Evolutionary conservation across 345 rosid genomes (phyloP), one percentile per base, ranked within the genome.

Genomic region (Populus tremula): DNA sequence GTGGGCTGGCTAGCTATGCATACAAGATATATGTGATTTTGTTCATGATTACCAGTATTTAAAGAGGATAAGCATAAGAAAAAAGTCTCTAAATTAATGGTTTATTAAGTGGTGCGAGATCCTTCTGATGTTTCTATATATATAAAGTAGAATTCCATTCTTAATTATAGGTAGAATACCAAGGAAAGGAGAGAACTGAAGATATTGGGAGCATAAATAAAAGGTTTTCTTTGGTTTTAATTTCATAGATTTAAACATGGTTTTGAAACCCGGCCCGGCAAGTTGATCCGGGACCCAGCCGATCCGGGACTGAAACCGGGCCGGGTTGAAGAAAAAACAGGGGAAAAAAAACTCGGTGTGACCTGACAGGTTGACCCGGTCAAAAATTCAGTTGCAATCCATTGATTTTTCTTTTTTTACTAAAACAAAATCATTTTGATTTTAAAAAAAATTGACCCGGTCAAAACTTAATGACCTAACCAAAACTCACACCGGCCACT

Each of bases 1-100:
- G 86, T 79, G 84, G 77, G 77, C n/a, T 83, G 77, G 77, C 25
- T 73, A 64, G 77, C 25, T 73, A 64, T 80, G 84, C 20, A 53
- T 23, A 71, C 33, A 59, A 59, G 69, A 83, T 79, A 36, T 80
- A 45, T 17, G 54, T 49, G 21, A 16, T 49, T 16, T 49, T 49
- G 66, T 72, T 71, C 69, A 65, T 71, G 41, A 77, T 72, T 56
- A 56, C 70, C 80, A 77, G 38, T 33, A 33, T 33, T 54, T 27
- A 80, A 43, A 66, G 67, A 76, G 10, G 71, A 72, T 50, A 43
- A 62, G 53, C 70, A 76, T 17, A 36, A 54, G 18, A 43, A 70
- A 41, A 38, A 20, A 38, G 13, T 64, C 45, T 31, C 75, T 77
- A 38, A 76, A 21, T 69, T 74, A 65, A 69, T 74, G 59, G 73